Base-by-base conservation (phyloP, 2,329 filamentous ascomycete genomes). In the Talaromyces sp. region DNA sequence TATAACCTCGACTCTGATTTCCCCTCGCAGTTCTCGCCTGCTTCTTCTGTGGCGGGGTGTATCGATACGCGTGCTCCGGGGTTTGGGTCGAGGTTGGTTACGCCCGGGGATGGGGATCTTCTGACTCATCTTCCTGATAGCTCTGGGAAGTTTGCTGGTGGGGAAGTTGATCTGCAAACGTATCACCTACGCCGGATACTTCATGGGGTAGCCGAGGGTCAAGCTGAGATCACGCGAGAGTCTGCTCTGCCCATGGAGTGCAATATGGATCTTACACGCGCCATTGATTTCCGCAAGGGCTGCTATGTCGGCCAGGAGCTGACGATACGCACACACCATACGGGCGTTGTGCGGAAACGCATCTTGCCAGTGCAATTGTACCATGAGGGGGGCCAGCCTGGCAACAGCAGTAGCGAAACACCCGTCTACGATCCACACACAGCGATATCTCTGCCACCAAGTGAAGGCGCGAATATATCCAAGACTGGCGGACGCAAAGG, bases 251-350 rank as follows among this genome's bases (percentile, higher is more conserved):
- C 94, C 1, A 88, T 92, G 74, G 93, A 97, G 75, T 88, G 83
- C 70, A 97, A 97, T 73, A 83, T 97, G 72, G 94, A 99, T 75
- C 78, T 90, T 62, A 90, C 90, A 82, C 83, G 85, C 54, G 94
- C 86, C 27, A 88, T 99, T 65, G 91, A 97, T 75, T 99, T 94
- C 78, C 86, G 86, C 70, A 99, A 99, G 78, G 94, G 94, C 8
- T 99, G 94, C 77, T 99, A 99, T 74, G 86, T 97, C 8, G 94
- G 94, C 0, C 94, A 99, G 76, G 94, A 99, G 75, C 83, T 99
- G 64, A 97, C 94, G 1, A 96, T 97, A 65, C 88, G 94, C 48
- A 99, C 94, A 1, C 89, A 92, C 72, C 94, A 99, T 75, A 92
- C 89, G 12, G 94, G 94, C 24, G 91, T 99, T 17, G 91, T 99